Base-by-base conservation (phyloP, 2,329 filamentous ascomycete species). In the Penicillium thymicola region DNA sequence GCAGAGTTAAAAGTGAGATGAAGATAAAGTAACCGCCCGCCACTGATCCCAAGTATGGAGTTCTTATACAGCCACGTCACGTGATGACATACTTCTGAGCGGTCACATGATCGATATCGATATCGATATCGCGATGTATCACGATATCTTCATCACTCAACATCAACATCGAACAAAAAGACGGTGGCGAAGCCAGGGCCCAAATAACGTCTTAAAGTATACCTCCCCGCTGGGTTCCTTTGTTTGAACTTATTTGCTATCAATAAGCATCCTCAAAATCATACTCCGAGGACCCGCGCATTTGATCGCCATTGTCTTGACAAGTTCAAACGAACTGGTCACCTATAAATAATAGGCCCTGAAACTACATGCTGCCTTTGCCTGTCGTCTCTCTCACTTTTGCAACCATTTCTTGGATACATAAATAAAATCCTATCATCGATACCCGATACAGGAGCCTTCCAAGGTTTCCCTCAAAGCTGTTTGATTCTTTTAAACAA, bases 81-180 rank as follows among this genome's bases (percentile, higher is more conserved):
- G 49, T 51, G 49, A 18, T 45, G 49, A 16, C 5, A 7, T 14
- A 27, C 2, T 44, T 8, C 2, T 9, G 2, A 2, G 0, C 0
- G 1, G 23, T 44, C 49, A 51, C 49, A 18, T 51, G 49, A 44
- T 41, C 32, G 16, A 44, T 44, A 44, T 34, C 49, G 49, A 51
- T 51, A 45, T 25, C 44, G 44, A 46, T 36, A 36, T 46, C 18
- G 28, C 23, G 21, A 45, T 42, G 27, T 43, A 51, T 16, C 49
- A 40, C 30, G 36, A 47, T 44, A 54, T 55, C 25, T 53, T 53
- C 47, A 41, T 54, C 44, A 28, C 38, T 41, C 28, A 49, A 28
- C 40, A 14, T 27, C 48, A 27, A 36, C 46, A 18, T 38, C 30
- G 7, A 55, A 14, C n/a, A 41, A 48, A 27, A n/a, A 14, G 36